phyloP scores from a whole-genome alignment of 257 asterid species.

The Solanum verrucosum region DNA sequence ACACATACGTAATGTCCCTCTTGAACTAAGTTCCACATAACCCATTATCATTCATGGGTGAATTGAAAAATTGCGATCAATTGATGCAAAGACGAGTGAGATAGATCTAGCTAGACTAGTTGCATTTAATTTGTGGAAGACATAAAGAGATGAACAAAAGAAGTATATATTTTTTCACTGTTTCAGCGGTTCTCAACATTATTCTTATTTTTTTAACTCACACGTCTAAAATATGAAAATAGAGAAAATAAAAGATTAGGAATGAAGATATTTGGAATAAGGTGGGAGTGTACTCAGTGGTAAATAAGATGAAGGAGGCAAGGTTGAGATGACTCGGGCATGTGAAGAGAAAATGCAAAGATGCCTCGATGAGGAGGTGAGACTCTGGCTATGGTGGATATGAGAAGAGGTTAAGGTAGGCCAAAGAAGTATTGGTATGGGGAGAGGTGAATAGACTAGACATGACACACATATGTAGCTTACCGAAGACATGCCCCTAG shows the following conservation, averaged over 20 bases:
- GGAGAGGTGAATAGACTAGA: background rate
- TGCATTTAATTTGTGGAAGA: background rate
- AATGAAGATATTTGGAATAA: background rate
- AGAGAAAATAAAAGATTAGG: background rate
- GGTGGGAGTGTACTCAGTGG: background rate
- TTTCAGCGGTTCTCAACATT: background rate
- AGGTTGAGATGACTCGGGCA: fast-evolving
- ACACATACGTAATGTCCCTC: background rate
- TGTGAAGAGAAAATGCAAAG: background rate
- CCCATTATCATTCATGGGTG: background rate
- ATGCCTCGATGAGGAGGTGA: fast-evolving
- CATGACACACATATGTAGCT: background rate
- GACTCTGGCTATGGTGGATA: background rate
- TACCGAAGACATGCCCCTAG: fast-evolving
- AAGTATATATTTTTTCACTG: background rate
- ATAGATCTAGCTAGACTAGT: background rate
- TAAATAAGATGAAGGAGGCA: background rate
- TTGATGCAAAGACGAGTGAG: background rate
- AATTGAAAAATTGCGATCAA: background rate
- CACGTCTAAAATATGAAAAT: background rate
- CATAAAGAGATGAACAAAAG: background rate
- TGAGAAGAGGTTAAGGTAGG: background rate
- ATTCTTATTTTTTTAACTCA: background rate
- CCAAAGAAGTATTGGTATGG: background rate
- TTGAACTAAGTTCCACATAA: background rate